Evolutionary conservation across 805 yeast species (phyloP).

Genomic region (Saccharomycopsis olivae): DNA sequence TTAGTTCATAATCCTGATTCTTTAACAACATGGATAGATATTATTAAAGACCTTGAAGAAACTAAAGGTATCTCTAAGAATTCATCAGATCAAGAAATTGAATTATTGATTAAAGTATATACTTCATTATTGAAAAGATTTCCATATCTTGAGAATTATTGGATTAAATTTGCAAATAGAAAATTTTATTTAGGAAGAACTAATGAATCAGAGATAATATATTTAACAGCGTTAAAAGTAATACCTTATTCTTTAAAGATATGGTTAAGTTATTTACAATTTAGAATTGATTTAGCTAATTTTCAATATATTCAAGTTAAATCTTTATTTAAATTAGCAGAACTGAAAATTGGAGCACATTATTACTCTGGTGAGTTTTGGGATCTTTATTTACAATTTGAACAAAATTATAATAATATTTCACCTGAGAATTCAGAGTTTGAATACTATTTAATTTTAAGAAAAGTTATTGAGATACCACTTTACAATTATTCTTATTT

Average conservation of each 20-base stretch:
- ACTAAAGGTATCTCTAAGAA: constrained; percentile 28
- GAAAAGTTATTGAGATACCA: constrained; percentile 46
- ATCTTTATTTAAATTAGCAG: constrained; percentile 34
- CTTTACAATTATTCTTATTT: constrained; percentile 41
- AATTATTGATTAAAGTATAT: constrained; percentile 30
- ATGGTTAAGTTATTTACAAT: constrained; percentile 41
- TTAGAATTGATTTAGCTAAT: constrained; percentile 23
- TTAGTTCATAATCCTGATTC: constrained; percentile 26
- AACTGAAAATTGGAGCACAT: constrained; percentile 40
- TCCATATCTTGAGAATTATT: constrained; percentile 43
- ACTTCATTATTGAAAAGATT: constrained; percentile 34
- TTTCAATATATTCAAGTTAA: constrained; percentile 26
- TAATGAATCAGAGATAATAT: constrained; percentile 28
- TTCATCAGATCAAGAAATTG: constrained; percentile 24
- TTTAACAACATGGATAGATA: constrained; percentile 28
- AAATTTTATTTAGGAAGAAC: constrained; percentile 36
- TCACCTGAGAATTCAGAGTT: constrained; percentile 18
- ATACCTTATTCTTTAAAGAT: constrained; percentile 36
- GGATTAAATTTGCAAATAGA: constrained; percentile 45
- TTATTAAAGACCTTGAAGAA: constrained; percentile 26
- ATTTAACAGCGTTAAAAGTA: constrained; percentile 28
- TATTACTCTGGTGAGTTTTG: constrained; percentile 43
- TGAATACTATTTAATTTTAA: constrained; percentile 27
- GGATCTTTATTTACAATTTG: constrained; percentile 35
- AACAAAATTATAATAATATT: constrained; percentile 26